A percentile compares a stretch with the other conserved stretches of the same genome.
These are phyloP conservation scores for Phaffia rhodozyma DNA, from an alignment of 1,284 basidiomycete species.

Conservation along the genomic window DNA sequence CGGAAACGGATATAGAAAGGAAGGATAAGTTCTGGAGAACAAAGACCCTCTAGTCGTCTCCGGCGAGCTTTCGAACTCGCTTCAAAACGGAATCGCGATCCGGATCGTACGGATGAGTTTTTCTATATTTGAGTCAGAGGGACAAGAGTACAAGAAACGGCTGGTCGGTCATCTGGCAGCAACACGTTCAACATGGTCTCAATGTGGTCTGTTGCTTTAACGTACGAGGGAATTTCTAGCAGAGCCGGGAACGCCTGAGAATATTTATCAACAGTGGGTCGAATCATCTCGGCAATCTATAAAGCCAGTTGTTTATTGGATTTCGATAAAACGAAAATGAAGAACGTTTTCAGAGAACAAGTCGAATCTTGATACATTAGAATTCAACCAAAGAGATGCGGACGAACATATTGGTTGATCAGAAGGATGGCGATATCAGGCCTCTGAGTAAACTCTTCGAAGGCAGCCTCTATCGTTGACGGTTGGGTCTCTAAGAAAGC, in stretches of 20 bases:
- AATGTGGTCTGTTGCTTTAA: conserved; percentile 45
- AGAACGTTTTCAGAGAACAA: background rate
- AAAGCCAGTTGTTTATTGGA: background rate
- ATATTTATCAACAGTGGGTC: conserved; percentile 89
- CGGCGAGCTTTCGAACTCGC: conserved; percentile 91
- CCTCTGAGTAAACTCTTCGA: conserved; percentile 82
- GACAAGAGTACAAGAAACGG: background rate
- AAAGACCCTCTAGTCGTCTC: conserved; percentile 48
- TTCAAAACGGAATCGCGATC: conserved; percentile 94
- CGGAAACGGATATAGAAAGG: too few relatives aligned
- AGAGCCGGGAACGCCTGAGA: conserved; percentile 92
- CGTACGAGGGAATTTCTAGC: conserved; percentile 77
- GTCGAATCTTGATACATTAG: background rate
- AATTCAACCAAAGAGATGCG: too few relatives aligned
- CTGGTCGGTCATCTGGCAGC: background rate
- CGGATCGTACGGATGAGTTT: conserved; percentile 48
- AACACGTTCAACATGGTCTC: too few relatives aligned
- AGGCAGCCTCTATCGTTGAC: conserved; percentile 73
- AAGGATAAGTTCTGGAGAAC: background rate
- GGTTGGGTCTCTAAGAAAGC: conserved; percentile 63
- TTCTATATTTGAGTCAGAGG: background rate
- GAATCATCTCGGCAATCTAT: conserved; percentile 90
- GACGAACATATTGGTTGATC: conserved; percentile 86
- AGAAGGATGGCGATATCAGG: conserved; percentile 88
- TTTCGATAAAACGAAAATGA: background rate